These are phyloP conservation scores for Stylosanthes scabra DNA, from an alignment of 331 rosid species.

Conservation along the genomic window DNA sequence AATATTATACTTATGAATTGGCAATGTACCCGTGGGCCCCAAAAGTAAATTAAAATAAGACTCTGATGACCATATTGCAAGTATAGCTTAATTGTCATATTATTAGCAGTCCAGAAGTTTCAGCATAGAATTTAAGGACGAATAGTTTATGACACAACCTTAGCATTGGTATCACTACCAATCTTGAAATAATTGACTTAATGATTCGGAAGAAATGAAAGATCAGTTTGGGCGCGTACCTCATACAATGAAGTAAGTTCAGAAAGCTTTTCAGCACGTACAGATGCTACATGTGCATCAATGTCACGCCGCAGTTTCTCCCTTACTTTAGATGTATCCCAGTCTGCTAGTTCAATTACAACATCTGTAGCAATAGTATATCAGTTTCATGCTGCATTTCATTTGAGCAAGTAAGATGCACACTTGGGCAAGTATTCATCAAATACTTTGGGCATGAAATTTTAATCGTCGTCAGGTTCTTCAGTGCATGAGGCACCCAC, in stretches of 20 bases:
- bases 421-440: constrained; percentile 8
- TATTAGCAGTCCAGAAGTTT: constrained; percentile 16
- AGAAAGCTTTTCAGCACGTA: constrained; percentile 77
- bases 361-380: constrained; percentile 69
- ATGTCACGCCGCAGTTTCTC: constrained; percentile 93
- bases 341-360: constrained; percentile 72
- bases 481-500: too few species aligned
- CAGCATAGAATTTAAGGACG: constrained; percentile 10
- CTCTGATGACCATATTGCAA: not conserved
- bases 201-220: constrained; percentile 29
- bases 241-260: constrained; percentile 74
- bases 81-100: constrained; percentile 21
- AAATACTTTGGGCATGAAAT: constrained; percentile 14
- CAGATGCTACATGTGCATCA: constrained; percentile 72
- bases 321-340: constrained; percentile 86
- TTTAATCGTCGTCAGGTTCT: not conserved
- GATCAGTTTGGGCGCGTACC: constrained; percentile 51
- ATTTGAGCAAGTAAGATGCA: constrained; percentile 24
- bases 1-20: constrained; percentile 2
- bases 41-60: too few species aligned
- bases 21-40: not conserved
- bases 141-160: constrained; percentile 7
- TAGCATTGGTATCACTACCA: constrained; percentile 4
- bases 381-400: constrained; percentile 35
- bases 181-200: constrained; percentile 20